Percentiles rank a stretch among this genome's conserved stretches.
phyloP scores from a whole-genome alignment of 495 filamentous ascomycete genomes.

The Podospora australis region DNA sequence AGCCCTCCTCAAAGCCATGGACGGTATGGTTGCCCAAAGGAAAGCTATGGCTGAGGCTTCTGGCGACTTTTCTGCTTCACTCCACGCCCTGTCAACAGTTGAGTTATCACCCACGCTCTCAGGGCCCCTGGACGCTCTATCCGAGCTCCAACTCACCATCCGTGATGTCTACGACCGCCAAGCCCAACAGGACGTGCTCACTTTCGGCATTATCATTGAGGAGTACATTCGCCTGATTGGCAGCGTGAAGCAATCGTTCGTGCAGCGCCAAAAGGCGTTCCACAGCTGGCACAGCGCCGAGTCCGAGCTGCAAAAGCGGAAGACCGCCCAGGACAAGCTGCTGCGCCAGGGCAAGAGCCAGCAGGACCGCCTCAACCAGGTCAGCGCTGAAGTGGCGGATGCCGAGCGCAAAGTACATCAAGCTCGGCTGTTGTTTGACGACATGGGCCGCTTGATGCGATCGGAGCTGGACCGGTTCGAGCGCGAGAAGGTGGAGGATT shows the following conservation, averaged over 20 bases:
- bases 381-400: conserved; percentile 85
- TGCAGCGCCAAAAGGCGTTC: conserved; percentile 89
- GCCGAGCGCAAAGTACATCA: conserved; percentile 92
- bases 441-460: conserved; percentile 93
- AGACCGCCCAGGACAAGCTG: conserved; percentile 80
- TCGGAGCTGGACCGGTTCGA: conserved; percentile 89
- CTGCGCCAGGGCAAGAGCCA: conserved; percentile 88
- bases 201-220: conserved; percentile 92
- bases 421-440: conserved; percentile 83
- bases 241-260: conserved; percentile 84
- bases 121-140: conserved; percentile 79
- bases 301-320: conserved; percentile 79
- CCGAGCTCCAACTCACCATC: conserved; percentile 87
- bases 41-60: conserved; percentile 90
- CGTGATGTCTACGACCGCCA: conserved; percentile 93
- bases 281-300: conserved; percentile 89
- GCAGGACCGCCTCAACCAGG: conserved; percentile 88
- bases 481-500: conserved; percentile 96
- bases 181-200: conserved; percentile 93
- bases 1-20: conserved; percentile 86
- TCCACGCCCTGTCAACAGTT: conserved; percentile 83
- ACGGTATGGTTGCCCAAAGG: conserved; percentile 82
- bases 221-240: conserved; percentile 96
- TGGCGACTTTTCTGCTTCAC: conserved; percentile 81
- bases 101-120: conserved; percentile 87